Evolutionary conservation across 345 rosid genomes (phyloP), one percentile per base, ranked within the genome.

Genomic region (Bruguiera parviflora): DNA sequence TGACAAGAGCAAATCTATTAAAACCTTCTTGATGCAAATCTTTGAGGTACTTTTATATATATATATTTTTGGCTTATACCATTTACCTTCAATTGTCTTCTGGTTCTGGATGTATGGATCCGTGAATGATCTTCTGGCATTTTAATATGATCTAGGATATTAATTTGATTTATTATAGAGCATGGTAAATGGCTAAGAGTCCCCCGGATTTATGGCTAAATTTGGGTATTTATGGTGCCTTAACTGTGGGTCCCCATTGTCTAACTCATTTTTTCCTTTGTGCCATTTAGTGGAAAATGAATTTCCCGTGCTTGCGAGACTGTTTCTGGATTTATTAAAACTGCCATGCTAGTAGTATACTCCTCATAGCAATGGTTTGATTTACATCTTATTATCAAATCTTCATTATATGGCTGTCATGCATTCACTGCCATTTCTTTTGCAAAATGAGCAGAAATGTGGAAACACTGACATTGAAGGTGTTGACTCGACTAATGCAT

Each of bases 381-480:
- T 71, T 64, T 66, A 43, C 18, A 43, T 43, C 49, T 43, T 11
- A 13, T 43, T 13, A 43, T 43, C 18, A 43, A 19, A 4, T 28
- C 7, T 52, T 27, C 21, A 43, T 57, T 7, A 57, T 55, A 18
- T 66, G 16, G 22, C 19, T 51, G 49, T 70, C 32, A 56, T 57
- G 67, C 21, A 66, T 51, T 16, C 33, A 5, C 47, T 37, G 37
- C 28, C 62, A 63, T 76, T 63, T 80, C 53, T 65, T 8, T 57
- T 71, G 71, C 35, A 29, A 78, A 76, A 75, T 82, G 74, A 71
- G 61, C 88, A 96, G 99, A 84, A 90, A 81, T 75, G 74, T 73
- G 99, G 99, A 65, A 96, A 96, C 79, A 89, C 97, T 18, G 98
- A 96, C 73, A 88, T 96, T 33, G 99, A 96, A 84, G 99, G 99